Evolutionary conservation across 176 grass and related monocot genomes (phyloP), one percentile per base, ranked within the genome.

Genomic region (Juncus inflexus): DNA sequence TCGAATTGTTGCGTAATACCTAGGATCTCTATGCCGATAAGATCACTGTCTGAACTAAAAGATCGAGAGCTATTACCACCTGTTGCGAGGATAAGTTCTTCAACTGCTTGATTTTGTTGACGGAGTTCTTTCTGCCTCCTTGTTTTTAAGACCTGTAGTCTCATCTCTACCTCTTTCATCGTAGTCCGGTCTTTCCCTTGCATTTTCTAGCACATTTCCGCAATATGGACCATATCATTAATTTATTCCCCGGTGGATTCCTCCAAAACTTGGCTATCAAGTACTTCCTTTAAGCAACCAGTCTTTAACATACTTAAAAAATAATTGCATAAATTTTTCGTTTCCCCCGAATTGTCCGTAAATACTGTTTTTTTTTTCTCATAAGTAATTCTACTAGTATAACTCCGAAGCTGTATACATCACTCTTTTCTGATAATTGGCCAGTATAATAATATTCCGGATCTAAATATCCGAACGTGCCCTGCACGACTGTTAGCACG

Each of bases 351-450:
- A 4, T 63, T 67, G 28, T 70, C 61, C 11, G 81, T 53, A 42
- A 80, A 90, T 59, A 86, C 60, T 6, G 83, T 71, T 12, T 77
- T 86, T 77, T 86, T 52, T 77, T 80, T 28, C 69, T 74, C 6
- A n/a, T 19, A 4, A 86, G 0, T 12, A 90, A 58, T 64, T 82
- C 76, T 0, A 77, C 72, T 2, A 90, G 37, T 50, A 86, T 80
- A 12, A 90, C 79, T 36, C 87, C 79, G 37, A 90, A 90, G 14
- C 76, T 90, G 40, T 83, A 89, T 4, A 84, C 78, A 63, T 89
- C 86, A 42, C 81, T 90, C 56, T 84, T 84, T 6, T 79, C 74
- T 0, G 64, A 83, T 0, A 86, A 6, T 56, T 77, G 52, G 0
- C 87, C 57, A 0, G 75, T 83, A 42, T 80, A 7, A 70, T 81